Conservation (phyloP, 2,329 filamentous ascomycete genomes). For the Aspergillus ochraceoroseus region DNA sequence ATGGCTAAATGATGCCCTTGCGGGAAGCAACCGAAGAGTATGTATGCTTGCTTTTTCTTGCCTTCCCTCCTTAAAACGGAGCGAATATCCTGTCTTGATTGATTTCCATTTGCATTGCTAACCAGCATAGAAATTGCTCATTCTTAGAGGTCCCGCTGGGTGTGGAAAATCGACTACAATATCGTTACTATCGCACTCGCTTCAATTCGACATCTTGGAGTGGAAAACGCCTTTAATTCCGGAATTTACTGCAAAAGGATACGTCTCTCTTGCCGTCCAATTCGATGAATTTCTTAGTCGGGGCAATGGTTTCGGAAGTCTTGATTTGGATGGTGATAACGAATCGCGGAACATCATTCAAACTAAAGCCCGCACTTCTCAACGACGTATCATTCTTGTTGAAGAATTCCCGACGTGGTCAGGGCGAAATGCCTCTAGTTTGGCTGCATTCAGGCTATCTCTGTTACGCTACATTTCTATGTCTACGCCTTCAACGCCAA, state of each 20-base stretch:
- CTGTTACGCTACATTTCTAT: constrained; percentile 70
- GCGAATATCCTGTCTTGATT: background rate
- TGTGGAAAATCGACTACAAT: constrained; percentile 90
- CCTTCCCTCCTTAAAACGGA: constrained; percentile 3
- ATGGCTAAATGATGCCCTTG: constrained; percentile 74
- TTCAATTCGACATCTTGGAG: constrained; percentile 73
- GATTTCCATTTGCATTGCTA: constrained; percentile 13
- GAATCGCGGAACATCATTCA: constrained; percentile 4
- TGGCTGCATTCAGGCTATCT: constrained; percentile 68
- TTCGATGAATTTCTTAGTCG: constrained; percentile 90
- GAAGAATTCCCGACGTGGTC: constrained; percentile 80
- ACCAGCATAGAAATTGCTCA: constrained; percentile 61
- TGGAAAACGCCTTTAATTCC: constrained; percentile 79
- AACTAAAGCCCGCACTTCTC: constrained; percentile 17
- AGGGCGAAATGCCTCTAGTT: constrained; percentile 57
- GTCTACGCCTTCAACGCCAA: constrained; percentile 52
- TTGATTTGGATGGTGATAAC: constrained; percentile 47
- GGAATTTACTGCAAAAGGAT: constrained; percentile 56
- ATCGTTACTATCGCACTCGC: constrained; percentile 67
- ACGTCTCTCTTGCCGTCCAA: constrained; percentile 66
- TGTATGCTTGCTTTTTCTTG: constrained; percentile 15
- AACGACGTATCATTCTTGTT: constrained; percentile 61
- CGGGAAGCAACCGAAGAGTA: constrained; percentile 48
- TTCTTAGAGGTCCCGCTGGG: constrained; percentile 86
- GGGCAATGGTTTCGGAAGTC: constrained; percentile 71